These are phyloP conservation scores for Beauveria australis DNA, from an alignment of 2,329 filamentous ascomycete genomes.

Conservation along the genomic window DNA sequence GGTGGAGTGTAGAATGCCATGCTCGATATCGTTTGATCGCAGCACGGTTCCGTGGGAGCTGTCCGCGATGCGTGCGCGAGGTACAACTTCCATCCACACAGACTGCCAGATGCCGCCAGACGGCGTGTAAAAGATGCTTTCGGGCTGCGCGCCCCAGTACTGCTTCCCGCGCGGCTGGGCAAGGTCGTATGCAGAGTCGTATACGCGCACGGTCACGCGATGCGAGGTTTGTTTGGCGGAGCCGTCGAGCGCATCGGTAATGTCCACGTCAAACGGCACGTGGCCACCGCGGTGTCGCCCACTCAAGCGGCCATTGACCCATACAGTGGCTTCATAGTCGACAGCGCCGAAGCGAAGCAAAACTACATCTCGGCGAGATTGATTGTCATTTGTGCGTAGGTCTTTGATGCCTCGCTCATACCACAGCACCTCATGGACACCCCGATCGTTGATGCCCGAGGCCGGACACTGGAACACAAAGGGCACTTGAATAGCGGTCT, in stretches of 20 bases:
- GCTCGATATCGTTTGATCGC: conserved; percentile 42
- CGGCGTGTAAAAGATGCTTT: conserved; percentile 52
- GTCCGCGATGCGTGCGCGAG: conserved; percentile 42
- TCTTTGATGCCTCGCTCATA: conserved; percentile 50
- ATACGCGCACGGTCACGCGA: conserved; percentile 46
- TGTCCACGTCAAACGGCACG: conserved; percentile 49
- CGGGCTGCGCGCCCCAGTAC: conserved; percentile 53
- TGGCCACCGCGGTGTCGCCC: conserved; percentile 51
- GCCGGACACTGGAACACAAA: conserved; percentile 58
- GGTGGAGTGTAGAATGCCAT: no score
- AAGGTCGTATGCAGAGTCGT: conserved; percentile 56
- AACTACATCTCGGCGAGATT: no score
- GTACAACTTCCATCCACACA: conserved; percentile 50
- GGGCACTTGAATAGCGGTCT: conserved; percentile 51
- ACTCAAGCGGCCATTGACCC: conserved; percentile 44
- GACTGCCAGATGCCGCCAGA: conserved; percentile 51
- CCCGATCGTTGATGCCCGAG: conserved; percentile 35
- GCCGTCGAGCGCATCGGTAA: conserved; percentile 38
- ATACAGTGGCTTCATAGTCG: conserved; percentile 52
- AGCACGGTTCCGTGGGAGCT: conserved; percentile 51
- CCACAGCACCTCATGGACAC: conserved; percentile 58
- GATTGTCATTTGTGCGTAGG: conserved; percentile 34
- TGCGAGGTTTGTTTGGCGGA: conserved; percentile 13
- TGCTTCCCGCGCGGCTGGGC: conserved; percentile 61
- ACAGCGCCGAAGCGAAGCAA: conserved; percentile 18